Evolutionary conservation across 2,329 filamentous ascomycete species (phyloP), one percentile per base, ranked within the genome.

Genomic region (Pseudocercospora cruenta): DNA sequence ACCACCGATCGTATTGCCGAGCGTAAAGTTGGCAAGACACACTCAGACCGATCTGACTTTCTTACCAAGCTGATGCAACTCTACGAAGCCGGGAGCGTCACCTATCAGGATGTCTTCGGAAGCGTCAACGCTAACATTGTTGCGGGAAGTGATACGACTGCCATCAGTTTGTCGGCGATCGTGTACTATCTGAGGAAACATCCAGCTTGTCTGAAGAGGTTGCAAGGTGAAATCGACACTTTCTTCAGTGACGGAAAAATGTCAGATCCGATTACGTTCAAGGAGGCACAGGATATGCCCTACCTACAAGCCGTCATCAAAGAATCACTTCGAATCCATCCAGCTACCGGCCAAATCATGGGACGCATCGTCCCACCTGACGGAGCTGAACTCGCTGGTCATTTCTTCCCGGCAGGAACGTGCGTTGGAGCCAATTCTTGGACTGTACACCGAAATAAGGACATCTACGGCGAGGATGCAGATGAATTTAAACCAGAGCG

Each of bases 111-210:
- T 22, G 55, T 62, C 4, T 33, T 62, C 31, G 51, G 43, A 14
- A 62, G 60, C 7, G 21, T 62, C 6, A 45, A 39, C 28, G 43
- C 45, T 6, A 62, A 62, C 12, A 54, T 62, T 43, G 33, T 62
- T 26, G 64, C 60, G 10, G 64, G 64, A 2, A 51, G 33, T 5
- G 64, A 66, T 10, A 66, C 62, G 2, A 64, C 57, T n/a, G 55
- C 62, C 9, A 60, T 64, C 21, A 26, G 55, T 4, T 21, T 64
- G 8, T 47, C 77, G 8, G 74, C 80, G 1, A 70, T 80, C 31
- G 71, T 82, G 59, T 80, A 81, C 63, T 71, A 78, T 55, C 75
- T 82, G n/a, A n/a, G 58, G 19, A 59, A 63, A 14, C 21, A 60
- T 2, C 64, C 64, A 1, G 8, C 28, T 9, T 28, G 21, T 8